Base-by-base conservation (phyloP, 805 yeast genomes). In the Saccharomycopsis microspora region DNA sequence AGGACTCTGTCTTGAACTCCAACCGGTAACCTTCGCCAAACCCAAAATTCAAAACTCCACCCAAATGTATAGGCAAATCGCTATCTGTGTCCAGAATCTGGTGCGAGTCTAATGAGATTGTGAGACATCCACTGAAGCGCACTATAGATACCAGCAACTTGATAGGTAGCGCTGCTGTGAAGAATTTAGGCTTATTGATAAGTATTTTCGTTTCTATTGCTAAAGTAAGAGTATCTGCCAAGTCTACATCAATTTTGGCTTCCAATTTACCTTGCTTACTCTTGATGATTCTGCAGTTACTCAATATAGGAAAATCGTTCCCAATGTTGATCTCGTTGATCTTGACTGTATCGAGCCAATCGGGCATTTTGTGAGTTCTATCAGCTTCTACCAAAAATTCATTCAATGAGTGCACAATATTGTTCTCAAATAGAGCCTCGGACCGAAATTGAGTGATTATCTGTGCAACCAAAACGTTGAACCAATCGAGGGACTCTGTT, bases 401-500 rank as follows among this genome's bases (percentile, higher is more conserved):
- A 57, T 85, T 80, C 44, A 93, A 67, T 1, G 88, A 80, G 54
- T 84, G 82, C 52, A 89, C 79, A 30, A 93, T 83, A 60, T 87
- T 88, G 60, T 93, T 93, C 43, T 88, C 79, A 39, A 75, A 70
- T 48, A 86, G 65, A 0, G 97, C 97, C 60, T 93, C 97, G n/a
- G 80, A 74, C 49, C 98, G 74, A 52, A 88, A 73, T 54, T 89
- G 95, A 33, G 85, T 77, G 30, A 93, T 79, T 5, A 88, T 80
- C 61, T 93, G 97, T 0, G 97, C 98, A 19, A 93, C 74, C 36
- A 93, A 69, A 1, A 93, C 97, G 55, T 90, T 93, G 63, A 93
- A 87, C 98, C 98, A 93, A 62, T 93, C 98, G 51, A 93, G 66
- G 0, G 96, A 83, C 66, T 93, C 98, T 0, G 97, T 76, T 11